Conservation (phyloP, 495 filamentous ascomycete species). For the Acidomyces sp. region DNA sequence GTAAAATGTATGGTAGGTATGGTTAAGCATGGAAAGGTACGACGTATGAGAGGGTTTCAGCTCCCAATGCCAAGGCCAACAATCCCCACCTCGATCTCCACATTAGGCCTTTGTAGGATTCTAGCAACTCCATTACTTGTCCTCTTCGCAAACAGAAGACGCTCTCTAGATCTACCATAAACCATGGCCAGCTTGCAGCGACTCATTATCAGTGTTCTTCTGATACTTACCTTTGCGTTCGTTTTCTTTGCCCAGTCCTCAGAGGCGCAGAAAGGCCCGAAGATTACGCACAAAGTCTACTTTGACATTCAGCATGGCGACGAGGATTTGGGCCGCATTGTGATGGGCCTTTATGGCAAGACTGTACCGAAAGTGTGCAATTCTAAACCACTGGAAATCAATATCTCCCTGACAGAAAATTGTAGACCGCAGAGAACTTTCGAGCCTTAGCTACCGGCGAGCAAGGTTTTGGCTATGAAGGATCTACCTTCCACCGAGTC, state of each 20-base stretch:
- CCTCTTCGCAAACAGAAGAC: too few species aligned
- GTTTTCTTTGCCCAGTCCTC: constrained; percentile 58
- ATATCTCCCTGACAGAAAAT: constrained; percentile 5
- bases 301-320: constrained; percentile 93
- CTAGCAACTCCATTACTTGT: too few species aligned
- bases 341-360: constrained; percentile 93
- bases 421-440: constrained; percentile 90
- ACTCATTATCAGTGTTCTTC: constrained; percentile 51
- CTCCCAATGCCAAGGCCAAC: too few species aligned
- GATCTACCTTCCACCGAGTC: constrained; percentile 93
- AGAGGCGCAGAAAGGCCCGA: constrained; percentile 74
- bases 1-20: too few species aligned
- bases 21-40: too few species aligned
- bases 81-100: too few species aligned
- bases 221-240: constrained; percentile 60
- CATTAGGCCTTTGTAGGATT: too few species aligned
- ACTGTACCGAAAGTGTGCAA: constrained; percentile 70
- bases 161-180: too few species aligned
- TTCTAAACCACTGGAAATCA: neutral
- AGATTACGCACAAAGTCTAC: constrained; percentile 44
- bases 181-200: constrained; percentile 45
- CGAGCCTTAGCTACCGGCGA: constrained; percentile 89
- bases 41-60: too few species aligned
- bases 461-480: constrained; percentile 93
- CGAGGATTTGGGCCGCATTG: constrained; percentile 68